phyloP scores from a whole-genome alignment of 352 stramenopile species.

The Phytophthora constricta region DNA sequence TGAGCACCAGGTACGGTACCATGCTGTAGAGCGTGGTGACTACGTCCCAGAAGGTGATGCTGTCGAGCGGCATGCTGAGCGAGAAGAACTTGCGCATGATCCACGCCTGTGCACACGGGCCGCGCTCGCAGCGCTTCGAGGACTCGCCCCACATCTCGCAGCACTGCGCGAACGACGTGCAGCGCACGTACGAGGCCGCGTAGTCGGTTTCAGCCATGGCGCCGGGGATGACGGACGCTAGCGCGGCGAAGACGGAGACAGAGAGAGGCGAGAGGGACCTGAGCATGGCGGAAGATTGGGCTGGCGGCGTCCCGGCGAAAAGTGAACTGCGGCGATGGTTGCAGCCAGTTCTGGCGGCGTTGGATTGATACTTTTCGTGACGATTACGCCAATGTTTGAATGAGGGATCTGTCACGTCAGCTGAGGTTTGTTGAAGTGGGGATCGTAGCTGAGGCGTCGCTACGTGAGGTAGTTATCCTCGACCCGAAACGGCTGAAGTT shows the following conservation, averaged over 20 bases:
- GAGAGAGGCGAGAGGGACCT: too few relatives aligned
- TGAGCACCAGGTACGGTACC: constrained; percentile 51
- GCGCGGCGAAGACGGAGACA: constrained; percentile 3
- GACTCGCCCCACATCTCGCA: constrained; percentile 47
- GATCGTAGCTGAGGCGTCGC: too few relatives aligned
- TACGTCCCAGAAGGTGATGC: constrained; percentile 51
- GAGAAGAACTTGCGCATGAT: constrained; percentile 61
- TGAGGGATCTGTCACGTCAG: too few relatives aligned
- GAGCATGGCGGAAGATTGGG: too few relatives aligned
- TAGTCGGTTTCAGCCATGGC: constrained; percentile 20
- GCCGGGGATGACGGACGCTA: not conserved
- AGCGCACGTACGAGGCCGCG: constrained; percentile 32
- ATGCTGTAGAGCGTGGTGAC: constrained; percentile 53
- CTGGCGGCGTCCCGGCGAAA: too few relatives aligned
- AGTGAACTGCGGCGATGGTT: too few relatives aligned
- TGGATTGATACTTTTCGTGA: too few relatives aligned
- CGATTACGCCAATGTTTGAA: too few relatives aligned
- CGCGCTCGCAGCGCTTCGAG: constrained; percentile 51
- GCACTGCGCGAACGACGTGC: constrained; percentile 47
- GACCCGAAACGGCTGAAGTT: constrained; percentile 33
- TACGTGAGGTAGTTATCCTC: too few relatives aligned
- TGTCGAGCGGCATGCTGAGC: constrained; percentile 48
- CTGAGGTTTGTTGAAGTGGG: too few relatives aligned
- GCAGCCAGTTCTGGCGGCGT: too few relatives aligned
- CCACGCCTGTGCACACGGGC: constrained; percentile 41